A percentile compares a stretch with the other conserved stretches of the same genome.
Conservation (phyloP, 148 eudicot species). For the Fagopyrum tataricum region DNA sequence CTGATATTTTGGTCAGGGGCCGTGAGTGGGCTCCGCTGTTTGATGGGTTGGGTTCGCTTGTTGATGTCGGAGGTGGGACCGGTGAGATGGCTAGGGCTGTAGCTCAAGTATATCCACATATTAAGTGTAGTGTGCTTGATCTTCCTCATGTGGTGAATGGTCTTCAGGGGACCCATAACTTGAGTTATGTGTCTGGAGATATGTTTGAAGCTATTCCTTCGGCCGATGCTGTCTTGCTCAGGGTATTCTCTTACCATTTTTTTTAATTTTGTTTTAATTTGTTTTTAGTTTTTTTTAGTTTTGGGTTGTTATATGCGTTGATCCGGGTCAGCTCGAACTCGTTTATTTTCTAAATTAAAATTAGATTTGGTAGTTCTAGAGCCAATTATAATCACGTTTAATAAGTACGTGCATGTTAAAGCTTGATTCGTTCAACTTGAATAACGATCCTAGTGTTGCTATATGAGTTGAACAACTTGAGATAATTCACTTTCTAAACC, state of each 20-base stretch:
- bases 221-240: conserved; percentile 29
- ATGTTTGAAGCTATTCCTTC: conserved; percentile 15
- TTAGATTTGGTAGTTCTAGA: no score
- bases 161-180: conserved; percentile 15
- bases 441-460: no score
- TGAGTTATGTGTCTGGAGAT: conserved; percentile 30
- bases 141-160: conserved; percentile 28
- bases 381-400: no score
- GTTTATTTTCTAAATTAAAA: no score
- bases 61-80: conserved; percentile 36
- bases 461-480: no score
- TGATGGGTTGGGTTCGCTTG: conserved; percentile 24
- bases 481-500: no score
- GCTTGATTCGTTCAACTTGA: no score
- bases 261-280: no score
- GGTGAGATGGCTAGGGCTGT: conserved; percentile 25
- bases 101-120: conserved; percentile 20
- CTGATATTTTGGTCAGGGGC: conserved; percentile 3
- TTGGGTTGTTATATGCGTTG: no score
- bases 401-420: no score
- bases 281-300: no score
- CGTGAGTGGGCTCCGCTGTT: conserved; percentile 16
- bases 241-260: conserved; percentile 27
- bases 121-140: conserved; percentile 32
- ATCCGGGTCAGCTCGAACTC: no score